Conservation (phyloP, 2,329 filamentous ascomycete genomes). For the Remersonia thermophila region DNA sequence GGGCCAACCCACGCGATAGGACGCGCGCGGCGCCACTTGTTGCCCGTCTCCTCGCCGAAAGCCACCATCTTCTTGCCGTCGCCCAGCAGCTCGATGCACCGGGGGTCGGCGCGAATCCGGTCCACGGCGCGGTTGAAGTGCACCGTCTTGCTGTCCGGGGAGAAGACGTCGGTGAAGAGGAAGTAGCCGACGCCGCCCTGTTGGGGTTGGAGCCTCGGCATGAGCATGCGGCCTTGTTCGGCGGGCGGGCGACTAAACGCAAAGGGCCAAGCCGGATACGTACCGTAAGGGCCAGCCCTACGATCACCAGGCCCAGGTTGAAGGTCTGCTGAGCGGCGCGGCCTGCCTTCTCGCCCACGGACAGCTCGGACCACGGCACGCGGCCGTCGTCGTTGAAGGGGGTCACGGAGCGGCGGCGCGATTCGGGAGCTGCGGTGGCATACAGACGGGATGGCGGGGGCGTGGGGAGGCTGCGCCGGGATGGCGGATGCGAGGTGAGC, state of each 20-base stretch:
- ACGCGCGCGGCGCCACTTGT: slow-evolving; percentile 63
- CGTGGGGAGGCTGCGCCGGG: slow-evolving; percentile 24
- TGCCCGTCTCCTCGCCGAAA: slow-evolving; percentile 68
- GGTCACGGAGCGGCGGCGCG: slow-evolving; percentile 58
- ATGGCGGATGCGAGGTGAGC: slow-evolving; percentile 2
- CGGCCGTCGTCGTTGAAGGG: slow-evolving; percentile 76
- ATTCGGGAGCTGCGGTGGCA: slow-evolving; percentile 35
- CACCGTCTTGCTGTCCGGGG: slow-evolving; percentile 69
- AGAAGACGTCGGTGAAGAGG: slow-evolving; percentile 72
- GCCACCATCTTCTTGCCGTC: slow-evolving; percentile 63
- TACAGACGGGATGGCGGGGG: slow-evolving; percentile 67
- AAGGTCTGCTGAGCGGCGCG: slow-evolving; percentile 82
- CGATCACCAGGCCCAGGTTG: slow-evolving; percentile 68
- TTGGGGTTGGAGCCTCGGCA: not conserved
- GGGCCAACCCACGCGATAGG: slow-evolving; percentile 42
- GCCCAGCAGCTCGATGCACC: slow-evolving; percentile 63
- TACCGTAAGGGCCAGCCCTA: slow-evolving; percentile 67
- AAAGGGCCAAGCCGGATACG: slow-evolving; percentile 18
- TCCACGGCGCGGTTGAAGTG: slow-evolving; percentile 82
- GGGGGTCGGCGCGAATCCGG: slow-evolving; percentile 59
- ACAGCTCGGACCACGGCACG: slow-evolving; percentile 70
- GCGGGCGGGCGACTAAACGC: too few species aligned
- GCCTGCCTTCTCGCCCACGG: slow-evolving; percentile 62
- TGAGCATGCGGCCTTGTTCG: not conserved
- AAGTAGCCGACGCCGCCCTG: slow-evolving; percentile 68